Evolutionary conservation across 257 asterid species (phyloP).

Genomic region (Marsdenia floribunda): DNA sequence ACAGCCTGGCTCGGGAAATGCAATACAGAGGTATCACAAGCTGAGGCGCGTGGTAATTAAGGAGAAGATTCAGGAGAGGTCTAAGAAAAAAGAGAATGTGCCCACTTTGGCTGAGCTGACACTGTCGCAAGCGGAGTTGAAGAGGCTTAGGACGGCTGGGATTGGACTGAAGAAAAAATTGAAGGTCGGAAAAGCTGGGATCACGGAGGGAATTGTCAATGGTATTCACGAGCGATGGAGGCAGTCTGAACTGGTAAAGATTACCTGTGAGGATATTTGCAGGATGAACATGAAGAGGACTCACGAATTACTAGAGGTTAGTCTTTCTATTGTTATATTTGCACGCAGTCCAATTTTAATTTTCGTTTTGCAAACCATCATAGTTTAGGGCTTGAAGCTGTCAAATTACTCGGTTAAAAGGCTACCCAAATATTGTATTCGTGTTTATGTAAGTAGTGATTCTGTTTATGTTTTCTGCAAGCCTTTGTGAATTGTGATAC

Average conservation of each 20-base stretch:
- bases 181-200: constrained; percentile 85
- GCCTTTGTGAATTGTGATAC: background rate
- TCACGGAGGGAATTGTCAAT: constrained; percentile 93
- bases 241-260: constrained; percentile 68
- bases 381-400: background rate
- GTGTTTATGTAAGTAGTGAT: background rate
- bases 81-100: constrained; percentile 43
- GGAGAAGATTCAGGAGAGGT: constrained; percentile 65
- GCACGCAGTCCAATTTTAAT: background rate
- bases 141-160: constrained; percentile 64
- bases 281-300: constrained; percentile 97
- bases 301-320: constrained; percentile 87
- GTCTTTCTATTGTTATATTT: background rate
- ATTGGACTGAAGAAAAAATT: constrained; percentile 61
- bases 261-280: constrained; percentile 76
- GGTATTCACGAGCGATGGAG: constrained; percentile 99
- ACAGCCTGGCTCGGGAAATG: constrained; percentile 62
- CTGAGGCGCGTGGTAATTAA: constrained; percentile 44
- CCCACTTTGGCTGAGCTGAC: constrained; percentile 87
- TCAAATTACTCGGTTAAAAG: background rate
- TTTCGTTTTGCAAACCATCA: background rate
- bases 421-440: background rate
- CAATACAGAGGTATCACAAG: constrained; percentile 63
- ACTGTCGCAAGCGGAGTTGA: constrained; percentile 53
- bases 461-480: background rate